phyloP scores from a whole-genome alignment of 495 filamentous ascomycete species.

The Xylaria curta region DNA sequence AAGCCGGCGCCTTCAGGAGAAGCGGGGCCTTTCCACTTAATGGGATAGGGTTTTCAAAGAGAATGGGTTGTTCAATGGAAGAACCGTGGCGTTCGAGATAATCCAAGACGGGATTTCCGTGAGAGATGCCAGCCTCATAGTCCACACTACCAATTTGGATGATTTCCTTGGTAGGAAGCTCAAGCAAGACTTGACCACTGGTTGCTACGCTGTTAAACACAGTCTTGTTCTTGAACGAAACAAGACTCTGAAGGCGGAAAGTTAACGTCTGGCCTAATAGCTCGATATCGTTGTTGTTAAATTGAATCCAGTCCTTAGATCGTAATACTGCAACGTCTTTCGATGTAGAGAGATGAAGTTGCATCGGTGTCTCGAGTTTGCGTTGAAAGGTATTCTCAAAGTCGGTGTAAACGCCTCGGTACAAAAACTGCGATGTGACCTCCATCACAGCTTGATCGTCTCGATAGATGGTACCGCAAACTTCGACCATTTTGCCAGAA shows the following conservation, averaged over 20 bases:
- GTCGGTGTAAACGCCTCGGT: slow-evolving; percentile 89
- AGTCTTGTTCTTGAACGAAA: slow-evolving; percentile 92
- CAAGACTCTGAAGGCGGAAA: slow-evolving; percentile 92
- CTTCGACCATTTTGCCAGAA: slow-evolving; percentile 99
- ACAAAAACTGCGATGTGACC: slow-evolving; percentile 96
- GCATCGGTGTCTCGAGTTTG: slow-evolving; percentile 93
- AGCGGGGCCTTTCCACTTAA: slow-evolving; percentile 90
- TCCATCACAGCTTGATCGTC: slow-evolving; percentile 94
- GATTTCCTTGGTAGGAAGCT: slow-evolving; percentile 96
- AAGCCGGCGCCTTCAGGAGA: slow-evolving; percentile 86
- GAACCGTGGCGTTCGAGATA: slow-evolving; percentile 92
- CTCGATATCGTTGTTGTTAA: slow-evolving; percentile 81
- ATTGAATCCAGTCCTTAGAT: slow-evolving; percentile 96
- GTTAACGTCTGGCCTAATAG: slow-evolving; percentile 89
- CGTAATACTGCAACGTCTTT: slow-evolving; percentile 93
- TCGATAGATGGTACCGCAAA: slow-evolving; percentile 92
- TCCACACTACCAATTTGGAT: slow-evolving; percentile 95
- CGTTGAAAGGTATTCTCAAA: slow-evolving; percentile 98
- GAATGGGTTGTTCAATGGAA: slow-evolving; percentile 93
- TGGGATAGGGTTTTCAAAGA: slow-evolving; percentile 97
- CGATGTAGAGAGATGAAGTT: slow-evolving; percentile 81
- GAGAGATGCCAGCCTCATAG: slow-evolving; percentile 86
- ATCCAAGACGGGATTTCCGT: slow-evolving; percentile 96
- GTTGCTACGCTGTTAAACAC: slow-evolving; percentile 95
- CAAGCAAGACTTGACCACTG: slow-evolving; percentile 87